Conservation (phyloP, 1,284 basidiomycete genomes). For the Stygiomarasmius scandens region DNA sequence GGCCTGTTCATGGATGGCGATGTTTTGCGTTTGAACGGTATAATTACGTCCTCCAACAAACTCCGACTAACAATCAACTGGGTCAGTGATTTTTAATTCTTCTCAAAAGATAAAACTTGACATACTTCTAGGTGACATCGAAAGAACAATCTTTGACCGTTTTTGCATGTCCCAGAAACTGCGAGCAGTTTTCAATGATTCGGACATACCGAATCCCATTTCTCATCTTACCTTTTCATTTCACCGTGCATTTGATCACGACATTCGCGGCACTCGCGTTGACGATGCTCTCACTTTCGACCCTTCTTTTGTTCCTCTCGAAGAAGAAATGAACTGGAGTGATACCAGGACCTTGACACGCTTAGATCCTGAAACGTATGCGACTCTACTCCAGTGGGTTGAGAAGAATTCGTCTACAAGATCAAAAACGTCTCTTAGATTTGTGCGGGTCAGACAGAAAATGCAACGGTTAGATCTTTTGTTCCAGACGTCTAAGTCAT, state of each 20-base stretch:
- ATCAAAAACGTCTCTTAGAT: no score
- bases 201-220: slow-evolving; percentile 9
- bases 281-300: slow-evolving; percentile 19
- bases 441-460: no score
- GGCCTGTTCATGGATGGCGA: slow-evolving; percentile 38
- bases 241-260: slow-evolving; percentile 11
- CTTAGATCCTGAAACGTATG: no score
- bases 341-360: no score
- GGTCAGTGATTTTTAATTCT: slow-evolving; percentile 22
- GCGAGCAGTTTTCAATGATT: slow-evolving; percentile 17
- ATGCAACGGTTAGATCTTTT: no score
- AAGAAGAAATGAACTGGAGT: background rate
- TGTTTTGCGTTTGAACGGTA: slow-evolving; percentile 38
- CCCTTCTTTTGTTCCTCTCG: slow-evolving; percentile 10
- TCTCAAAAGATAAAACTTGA: no score
- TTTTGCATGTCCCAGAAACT: slow-evolving; percentile 28
- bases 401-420: no score
- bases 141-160: slow-evolving; percentile 27
- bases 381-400: no score
- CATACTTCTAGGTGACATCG: slow-evolving; percentile 34
- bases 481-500: no score
- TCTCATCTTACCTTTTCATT: slow-evolving; percentile 12
- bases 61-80: slow-evolving; percentile 33
- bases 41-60: slow-evolving; percentile 34
- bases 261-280: slow-evolving; percentile 22